phyloP scores from a whole-genome alignment of 306 rosid genomes.

The Quercus alba region DNA sequence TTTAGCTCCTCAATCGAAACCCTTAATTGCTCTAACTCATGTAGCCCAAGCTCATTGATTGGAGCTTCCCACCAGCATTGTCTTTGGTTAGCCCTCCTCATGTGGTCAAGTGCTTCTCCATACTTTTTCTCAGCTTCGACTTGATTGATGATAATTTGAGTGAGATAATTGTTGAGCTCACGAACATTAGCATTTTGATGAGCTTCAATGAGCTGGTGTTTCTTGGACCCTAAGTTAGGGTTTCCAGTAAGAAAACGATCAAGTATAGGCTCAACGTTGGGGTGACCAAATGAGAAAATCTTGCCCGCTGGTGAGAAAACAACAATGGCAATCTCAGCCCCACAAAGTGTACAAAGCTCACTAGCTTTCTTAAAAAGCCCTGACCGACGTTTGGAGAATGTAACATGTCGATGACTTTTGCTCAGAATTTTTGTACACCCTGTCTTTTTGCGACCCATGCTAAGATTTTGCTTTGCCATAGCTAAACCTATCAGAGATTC shows the following conservation, averaged over 20 bases:
- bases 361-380: conserved; percentile 75
- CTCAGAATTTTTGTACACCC: conserved; percentile 55
- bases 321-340: conserved; percentile 51
- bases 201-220: conserved; percentile 32
- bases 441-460: conserved; percentile 55
- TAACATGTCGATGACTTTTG: conserved; percentile 55
- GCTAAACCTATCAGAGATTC: conserved; percentile 32
- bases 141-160: conserved; percentile 30
- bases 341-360: conserved; percentile 70
- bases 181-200: conserved; percentile 30
- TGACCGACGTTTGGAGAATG: conserved; percentile 64
- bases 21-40: conserved; percentile 34
- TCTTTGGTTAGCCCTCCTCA: conserved; percentile 28
- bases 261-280: conserved; percentile 43
- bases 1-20: conserved; percentile 52
- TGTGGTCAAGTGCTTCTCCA: conserved; percentile 44
- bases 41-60: conserved; percentile 39
- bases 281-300: conserved; percentile 69
- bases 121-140: conserved; percentile 52
- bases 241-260: conserved; percentile 37
- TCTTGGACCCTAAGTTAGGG: conserved; percentile 10
- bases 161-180: conserved; percentile 45
- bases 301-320: conserved; percentile 65
- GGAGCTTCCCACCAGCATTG: conserved; percentile 64
- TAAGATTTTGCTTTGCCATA: conserved; percentile 43